Percentiles rank a stretch among this genome's conserved stretches.
Conservation (phyloP, 148 eudicot genomes). For the Chenopodium quinoa region DNA sequence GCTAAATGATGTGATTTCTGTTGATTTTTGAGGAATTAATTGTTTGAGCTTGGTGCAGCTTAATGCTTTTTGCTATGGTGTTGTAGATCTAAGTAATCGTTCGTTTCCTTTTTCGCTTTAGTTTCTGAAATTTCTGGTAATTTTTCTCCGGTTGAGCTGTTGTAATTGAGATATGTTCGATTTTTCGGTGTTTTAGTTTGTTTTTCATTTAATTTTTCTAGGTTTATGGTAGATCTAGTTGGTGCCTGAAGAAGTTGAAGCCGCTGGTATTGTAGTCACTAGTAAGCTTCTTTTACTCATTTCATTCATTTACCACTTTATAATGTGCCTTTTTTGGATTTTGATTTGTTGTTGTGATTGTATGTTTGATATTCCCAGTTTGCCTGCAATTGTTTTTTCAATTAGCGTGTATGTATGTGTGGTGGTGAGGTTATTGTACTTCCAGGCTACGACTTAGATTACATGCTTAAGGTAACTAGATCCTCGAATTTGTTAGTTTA, state of each 20-base stretch:
- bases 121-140: neutral
- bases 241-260: slow-evolving; percentile 25
- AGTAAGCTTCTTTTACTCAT: slow-evolving; percentile 23
- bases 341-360: neutral
- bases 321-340: neutral
- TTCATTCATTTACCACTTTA: neutral
- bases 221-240: slow-evolving; percentile 37
- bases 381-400: neutral
- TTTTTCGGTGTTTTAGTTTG: slow-evolving; percentile 12
- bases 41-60: slow-evolving; percentile 13
- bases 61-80: slow-evolving; percentile 2
- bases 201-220: slow-evolving; percentile 14
- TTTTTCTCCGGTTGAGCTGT: slow-evolving; percentile 12
- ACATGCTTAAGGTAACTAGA: neutral
- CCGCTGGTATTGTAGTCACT: slow-evolving; percentile 6
- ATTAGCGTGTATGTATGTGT: too few relatives aligned
- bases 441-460: neutral
- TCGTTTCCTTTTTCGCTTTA: neutral
- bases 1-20: neutral
- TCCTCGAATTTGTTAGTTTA: neutral
- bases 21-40: neutral
- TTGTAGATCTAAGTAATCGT: slow-evolving; percentile 26
- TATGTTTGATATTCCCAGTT: neutral
- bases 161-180: slow-evolving; percentile 3
- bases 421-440: too few relatives aligned